Evolutionary conservation across 1,284 basidiomycete genomes (phyloP).

Genomic region (Melampsora occidentalis): DNA sequence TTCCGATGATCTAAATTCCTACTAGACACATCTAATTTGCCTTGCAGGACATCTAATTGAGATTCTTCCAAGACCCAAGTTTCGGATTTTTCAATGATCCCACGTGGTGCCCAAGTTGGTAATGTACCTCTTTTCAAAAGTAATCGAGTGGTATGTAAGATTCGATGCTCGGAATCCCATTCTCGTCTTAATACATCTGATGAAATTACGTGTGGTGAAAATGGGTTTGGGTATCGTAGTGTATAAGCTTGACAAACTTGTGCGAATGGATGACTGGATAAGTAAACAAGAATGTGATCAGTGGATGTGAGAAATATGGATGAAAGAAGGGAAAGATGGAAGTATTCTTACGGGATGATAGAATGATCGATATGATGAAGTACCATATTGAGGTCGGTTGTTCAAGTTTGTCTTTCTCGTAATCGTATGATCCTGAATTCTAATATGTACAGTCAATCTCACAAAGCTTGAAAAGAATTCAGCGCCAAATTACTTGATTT

Average conservation of each 20-base stretch:
- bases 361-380: conserved; percentile 38
- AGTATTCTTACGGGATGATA: conserved; percentile 26
- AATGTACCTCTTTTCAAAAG: conserved; percentile 86
- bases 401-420: too few species aligned
- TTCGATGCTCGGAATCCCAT: conserved; percentile 65
- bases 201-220: conserved; percentile 86
- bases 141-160: conserved; percentile 80
- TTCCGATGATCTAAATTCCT: conserved; percentile 38
- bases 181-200: conserved; percentile 87
- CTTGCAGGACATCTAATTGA: conserved; percentile 12
- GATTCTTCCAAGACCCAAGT: conserved; percentile 43
- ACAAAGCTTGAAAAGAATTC: too few species aligned
- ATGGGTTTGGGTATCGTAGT: conserved; percentile 93
- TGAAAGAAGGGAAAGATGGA: background rate
- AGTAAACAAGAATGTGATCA: background rate
- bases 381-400: conserved; percentile 20
- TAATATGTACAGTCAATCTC: too few species aligned
- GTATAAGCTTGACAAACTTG: conserved; percentile 90
- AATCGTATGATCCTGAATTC: too few species aligned
- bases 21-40: conserved; percentile 21
- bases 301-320: background rate
- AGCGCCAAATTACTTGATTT: too few species aligned
- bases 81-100: conserved; percentile 59
- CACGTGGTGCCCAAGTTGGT: conserved; percentile 83
- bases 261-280: conserved; percentile 75